These are phyloP conservation scores for Pyricularia sp. DNA, from an alignment of 2,329 filamentous ascomycete species.

Conservation along the genomic window DNA sequence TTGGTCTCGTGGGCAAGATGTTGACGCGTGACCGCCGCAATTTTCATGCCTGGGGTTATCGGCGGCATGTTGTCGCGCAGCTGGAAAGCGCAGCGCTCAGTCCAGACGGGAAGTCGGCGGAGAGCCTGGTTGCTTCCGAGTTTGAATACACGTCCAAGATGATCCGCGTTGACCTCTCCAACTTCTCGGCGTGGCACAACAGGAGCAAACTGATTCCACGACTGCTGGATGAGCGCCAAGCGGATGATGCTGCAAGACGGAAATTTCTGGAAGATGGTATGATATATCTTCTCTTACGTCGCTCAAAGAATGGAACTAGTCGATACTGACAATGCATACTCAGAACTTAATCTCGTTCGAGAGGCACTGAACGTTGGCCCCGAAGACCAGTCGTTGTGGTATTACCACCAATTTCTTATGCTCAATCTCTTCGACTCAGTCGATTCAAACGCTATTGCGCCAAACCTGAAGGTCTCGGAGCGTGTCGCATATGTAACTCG, in stretches of 20 bases:
- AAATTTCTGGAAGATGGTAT: conserved; percentile 59
- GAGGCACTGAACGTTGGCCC: conserved; percentile 77
- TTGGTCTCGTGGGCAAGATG: conserved; percentile 79
- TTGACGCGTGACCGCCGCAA: conserved; percentile 74
- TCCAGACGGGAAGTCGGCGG: conserved; percentile 9
- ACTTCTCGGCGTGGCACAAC: conserved; percentile 96
- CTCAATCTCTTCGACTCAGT: conserved; percentile 44
- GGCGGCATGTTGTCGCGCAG: conserved; percentile 62
- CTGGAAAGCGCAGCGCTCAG: conserved; percentile 47
- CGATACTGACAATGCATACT: not conserved
- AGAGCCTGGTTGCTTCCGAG: conserved; percentile 63
- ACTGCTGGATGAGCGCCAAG: conserved; percentile 57
- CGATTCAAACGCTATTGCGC: conserved; percentile 41
- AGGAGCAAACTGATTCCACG: conserved; percentile 71
- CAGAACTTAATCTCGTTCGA: conserved; percentile 63
- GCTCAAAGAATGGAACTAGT: not conserved
- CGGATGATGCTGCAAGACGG: conserved; percentile 48
- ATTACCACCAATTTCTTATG: conserved; percentile 85
- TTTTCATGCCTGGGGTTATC: conserved; percentile 94
- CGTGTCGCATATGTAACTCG: conserved; percentile 50
- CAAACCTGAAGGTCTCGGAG: conserved; percentile 46
- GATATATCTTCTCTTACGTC: conserved; percentile 5
- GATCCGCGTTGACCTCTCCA: conserved; percentile 74
- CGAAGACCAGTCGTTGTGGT: conserved; percentile 93
- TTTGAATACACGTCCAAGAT: conserved; percentile 85